These are phyloP conservation scores for Juncus inflexus DNA, from an alignment of 176 grass and related monocot genomes.

Conservation along the genomic window DNA sequence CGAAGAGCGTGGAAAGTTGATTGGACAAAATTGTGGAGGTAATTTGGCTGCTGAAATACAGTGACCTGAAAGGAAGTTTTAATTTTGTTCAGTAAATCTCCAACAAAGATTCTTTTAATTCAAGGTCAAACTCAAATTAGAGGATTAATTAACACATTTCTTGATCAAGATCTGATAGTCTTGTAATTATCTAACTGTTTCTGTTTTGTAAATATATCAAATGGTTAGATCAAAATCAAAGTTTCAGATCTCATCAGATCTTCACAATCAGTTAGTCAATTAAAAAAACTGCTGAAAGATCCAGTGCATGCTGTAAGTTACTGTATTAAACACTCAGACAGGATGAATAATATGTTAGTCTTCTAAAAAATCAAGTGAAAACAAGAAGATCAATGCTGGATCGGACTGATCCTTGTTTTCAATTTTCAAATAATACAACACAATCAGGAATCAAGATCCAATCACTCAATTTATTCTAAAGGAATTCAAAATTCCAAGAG, in stretches of 20 bases:
- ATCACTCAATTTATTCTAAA: neutral
- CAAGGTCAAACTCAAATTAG: neutral
- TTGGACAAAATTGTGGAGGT: constrained; percentile 96
- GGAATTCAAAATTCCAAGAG: neutral
- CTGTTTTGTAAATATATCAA: no score
- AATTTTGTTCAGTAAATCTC: neutral
- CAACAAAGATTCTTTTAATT: neutral
- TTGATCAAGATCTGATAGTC: constrained; percentile 7
- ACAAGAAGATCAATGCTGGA: constrained; percentile 8
- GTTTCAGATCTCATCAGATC: neutral
- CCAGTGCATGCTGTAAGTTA: no score
- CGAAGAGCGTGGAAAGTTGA: constrained; percentile 92
- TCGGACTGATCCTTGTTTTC: neutral
- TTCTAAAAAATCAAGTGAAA: neutral
- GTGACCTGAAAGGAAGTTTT: constrained; percentile 56
- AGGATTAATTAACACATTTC: neutral
- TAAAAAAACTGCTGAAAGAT: neutral
- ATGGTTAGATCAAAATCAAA: neutral
- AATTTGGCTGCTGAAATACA: constrained; percentile 86
- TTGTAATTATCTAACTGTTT: neutral
- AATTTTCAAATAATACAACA: neutral
- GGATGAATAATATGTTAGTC: neutral
- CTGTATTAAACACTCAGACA: neutral
- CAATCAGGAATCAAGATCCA: constrained; percentile 7
- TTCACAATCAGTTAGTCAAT: neutral